Percentiles rank a stretch among this genome's conserved stretches.
phyloP scores from a whole-genome alignment of 441 rosid genomes.

The Brassica hybrid region DNA sequence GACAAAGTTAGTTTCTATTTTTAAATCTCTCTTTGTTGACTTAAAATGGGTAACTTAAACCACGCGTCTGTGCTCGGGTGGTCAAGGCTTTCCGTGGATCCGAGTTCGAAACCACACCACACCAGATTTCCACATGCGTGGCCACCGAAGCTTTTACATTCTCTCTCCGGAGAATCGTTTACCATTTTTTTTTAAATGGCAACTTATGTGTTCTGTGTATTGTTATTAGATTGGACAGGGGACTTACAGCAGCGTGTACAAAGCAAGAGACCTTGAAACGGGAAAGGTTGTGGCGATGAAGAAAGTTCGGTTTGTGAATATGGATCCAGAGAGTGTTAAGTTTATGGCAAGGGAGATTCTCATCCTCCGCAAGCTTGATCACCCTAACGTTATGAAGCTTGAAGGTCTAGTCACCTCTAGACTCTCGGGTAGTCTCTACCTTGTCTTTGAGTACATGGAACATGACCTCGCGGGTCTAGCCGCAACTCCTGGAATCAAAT shows the following conservation, averaged over 20 bases:
- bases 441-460: constrained; percentile 78
- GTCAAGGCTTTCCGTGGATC: too few species aligned
- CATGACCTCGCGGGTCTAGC: constrained; percentile 70
- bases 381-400: constrained; percentile 81
- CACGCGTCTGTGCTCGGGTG: too few species aligned
- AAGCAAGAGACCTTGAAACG: constrained; percentile 72
- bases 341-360: constrained; percentile 92
- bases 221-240: constrained; percentile 49
- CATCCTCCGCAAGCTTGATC: constrained; percentile 71
- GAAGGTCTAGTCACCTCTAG: constrained; percentile 90
- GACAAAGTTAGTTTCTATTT: constrained; percentile 40
- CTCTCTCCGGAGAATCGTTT: too few species aligned
- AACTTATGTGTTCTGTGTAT: background rate
- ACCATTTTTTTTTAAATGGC: too few species aligned
- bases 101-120: too few species aligned
- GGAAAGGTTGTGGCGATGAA: constrained; percentile 83
- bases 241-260: constrained; percentile 89
- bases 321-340: constrained; percentile 79
- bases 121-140: too few species aligned
- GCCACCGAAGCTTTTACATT: too few species aligned
- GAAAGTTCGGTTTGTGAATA: constrained; percentile 84
- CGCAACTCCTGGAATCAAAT: constrained; percentile 64
- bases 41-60: too few species aligned
- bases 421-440: constrained; percentile 68
- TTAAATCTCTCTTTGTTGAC: background rate